phyloP scores from a whole-genome alignment of 257 asterid species.

The Solanum chmielewskii region DNA sequence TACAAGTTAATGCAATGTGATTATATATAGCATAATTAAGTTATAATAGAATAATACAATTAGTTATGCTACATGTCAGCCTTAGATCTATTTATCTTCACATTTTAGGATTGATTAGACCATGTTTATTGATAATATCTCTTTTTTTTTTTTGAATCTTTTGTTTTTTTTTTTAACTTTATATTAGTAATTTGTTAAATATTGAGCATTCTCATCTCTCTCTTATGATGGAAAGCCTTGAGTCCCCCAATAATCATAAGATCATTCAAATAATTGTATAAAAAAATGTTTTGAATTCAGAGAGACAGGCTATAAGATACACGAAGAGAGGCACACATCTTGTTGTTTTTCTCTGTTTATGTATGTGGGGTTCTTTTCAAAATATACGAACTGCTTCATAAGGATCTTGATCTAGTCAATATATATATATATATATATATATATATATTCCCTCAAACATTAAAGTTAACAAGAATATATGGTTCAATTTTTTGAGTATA shows the following conservation, averaged over 20 bases:
- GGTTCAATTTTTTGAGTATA: constrained; percentile 11
- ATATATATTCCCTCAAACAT: constrained; percentile 6
- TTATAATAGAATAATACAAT: too few species aligned
- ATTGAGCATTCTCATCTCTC: not conserved
- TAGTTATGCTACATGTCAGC: too few species aligned
- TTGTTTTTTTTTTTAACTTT: not conserved
- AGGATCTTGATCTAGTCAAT: constrained; percentile 32
- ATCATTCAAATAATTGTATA: not conserved
- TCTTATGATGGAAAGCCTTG: constrained; percentile 45
- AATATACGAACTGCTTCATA: not conserved
- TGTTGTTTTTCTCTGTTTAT: constrained; percentile 5
- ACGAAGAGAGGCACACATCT: not conserved
- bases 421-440: too few species aligned
- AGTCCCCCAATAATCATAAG: constrained; percentile 52
- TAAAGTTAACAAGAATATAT: constrained; percentile 36
- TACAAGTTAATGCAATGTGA: too few species aligned
- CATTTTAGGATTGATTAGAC: too few species aligned
- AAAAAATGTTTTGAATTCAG: constrained; percentile 11
- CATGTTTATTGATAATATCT: too few species aligned
- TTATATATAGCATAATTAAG: too few species aligned
- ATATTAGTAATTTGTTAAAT: not conserved
- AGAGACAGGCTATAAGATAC: not conserved
- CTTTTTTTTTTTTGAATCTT: constrained; percentile 1
- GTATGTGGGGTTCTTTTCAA: constrained; percentile 5
- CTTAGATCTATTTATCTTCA: too few species aligned